Base-by-base conservation (phyloP, 371 early-diverging fungal genomes). In the Mortierella sp. region DNA sequence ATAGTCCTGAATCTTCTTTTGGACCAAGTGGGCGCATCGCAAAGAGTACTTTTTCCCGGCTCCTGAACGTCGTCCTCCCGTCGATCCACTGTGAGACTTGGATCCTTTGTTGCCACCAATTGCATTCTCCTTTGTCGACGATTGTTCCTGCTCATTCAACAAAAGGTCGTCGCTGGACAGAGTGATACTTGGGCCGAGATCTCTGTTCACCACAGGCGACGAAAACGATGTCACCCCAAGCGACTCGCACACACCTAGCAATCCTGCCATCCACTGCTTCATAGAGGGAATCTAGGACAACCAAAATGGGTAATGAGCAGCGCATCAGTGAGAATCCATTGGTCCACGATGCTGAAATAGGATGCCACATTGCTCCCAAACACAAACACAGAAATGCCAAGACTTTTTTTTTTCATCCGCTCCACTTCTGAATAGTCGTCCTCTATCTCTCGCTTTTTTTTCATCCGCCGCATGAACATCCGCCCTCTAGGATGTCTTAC, bases 201-300 rank as follows among this genome's bases (percentile, higher is more conserved):
- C 5, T 16, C 17, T 46, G 27, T 49, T 16, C 3, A 57, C n/a
- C 31, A 17, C 28, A 46, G 52, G 57, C 19, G 68, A 22, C 8
- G 44, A 28, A 12, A 57, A 43, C 14, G 63, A 25, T 21, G 50
- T 44, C n/a, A 67, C 28, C 28, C 73, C 73, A 1, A 73, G 43
- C 13, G 59, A 55, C 29, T 73, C 73, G 24, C 60, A 63, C 10
- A 73, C 60, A 13, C 67, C 73, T 37, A 73, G 27, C n/a, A 48
- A 58, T 34, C 67, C 67, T 24, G 67, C 73, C 3, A 67, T 39
- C 73, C 73, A 73, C 40, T 73, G 73, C 34, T 73, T 58, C 8
- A 67, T 17, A 7, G 73, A 40, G 13, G 67, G 67, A 2, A 63
- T 19, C 73, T 72, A 62, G 8, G 29, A 29, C 1, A n/a, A 22